Evolutionary conservation across 2,329 filamentous ascomycete species (phyloP).

Genomic region (Ilyonectria robusta): DNA sequence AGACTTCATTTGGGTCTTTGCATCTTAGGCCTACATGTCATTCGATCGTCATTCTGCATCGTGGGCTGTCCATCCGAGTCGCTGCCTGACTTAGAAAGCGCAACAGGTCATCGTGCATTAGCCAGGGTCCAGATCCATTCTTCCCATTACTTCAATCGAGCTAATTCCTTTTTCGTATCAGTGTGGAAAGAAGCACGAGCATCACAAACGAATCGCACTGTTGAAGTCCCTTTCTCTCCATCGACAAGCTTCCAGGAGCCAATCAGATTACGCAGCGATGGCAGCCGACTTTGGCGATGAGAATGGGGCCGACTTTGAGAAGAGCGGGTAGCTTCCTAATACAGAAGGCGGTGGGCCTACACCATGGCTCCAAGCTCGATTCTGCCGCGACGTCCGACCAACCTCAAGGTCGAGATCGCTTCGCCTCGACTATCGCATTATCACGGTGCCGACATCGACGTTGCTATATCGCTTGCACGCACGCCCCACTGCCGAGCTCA

Average conservation of each 20-base stretch:
- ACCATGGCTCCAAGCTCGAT: slow-evolving; percentile 32
- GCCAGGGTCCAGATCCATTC: not conserved
- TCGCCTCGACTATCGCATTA: slow-evolving; percentile 31
- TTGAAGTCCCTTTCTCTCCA: not conserved
- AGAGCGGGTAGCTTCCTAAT: slow-evolving; percentile 21
- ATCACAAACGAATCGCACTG: not conserved
- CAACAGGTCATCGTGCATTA: not conserved
- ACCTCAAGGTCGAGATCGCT: slow-evolving; percentile 29
- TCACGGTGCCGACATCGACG: slow-evolving; percentile 24
- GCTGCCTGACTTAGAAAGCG: not conserved
- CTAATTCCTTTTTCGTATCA: not conserved
- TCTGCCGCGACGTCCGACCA: slow-evolving; percentile 44
- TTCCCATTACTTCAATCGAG: not conserved
- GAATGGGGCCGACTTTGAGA: not conserved
- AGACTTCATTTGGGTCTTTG: not conserved
- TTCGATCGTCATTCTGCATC: not conserved
- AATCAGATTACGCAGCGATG: slow-evolving; percentile 36
- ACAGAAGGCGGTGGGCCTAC: slow-evolving; percentile 45
- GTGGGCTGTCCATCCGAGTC: not conserved
- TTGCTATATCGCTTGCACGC: slow-evolving; percentile 26
- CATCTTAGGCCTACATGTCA: not conserved
- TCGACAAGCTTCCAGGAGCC: slow-evolving; percentile 10
- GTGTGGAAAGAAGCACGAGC: not conserved
- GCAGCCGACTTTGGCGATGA: slow-evolving; percentile 16
- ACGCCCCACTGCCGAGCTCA: slow-evolving; percentile 19